Base-by-base conservation (phyloP, 192 early-diverging fungal species). In the Rhizoclosmatium globosum region DNA sequence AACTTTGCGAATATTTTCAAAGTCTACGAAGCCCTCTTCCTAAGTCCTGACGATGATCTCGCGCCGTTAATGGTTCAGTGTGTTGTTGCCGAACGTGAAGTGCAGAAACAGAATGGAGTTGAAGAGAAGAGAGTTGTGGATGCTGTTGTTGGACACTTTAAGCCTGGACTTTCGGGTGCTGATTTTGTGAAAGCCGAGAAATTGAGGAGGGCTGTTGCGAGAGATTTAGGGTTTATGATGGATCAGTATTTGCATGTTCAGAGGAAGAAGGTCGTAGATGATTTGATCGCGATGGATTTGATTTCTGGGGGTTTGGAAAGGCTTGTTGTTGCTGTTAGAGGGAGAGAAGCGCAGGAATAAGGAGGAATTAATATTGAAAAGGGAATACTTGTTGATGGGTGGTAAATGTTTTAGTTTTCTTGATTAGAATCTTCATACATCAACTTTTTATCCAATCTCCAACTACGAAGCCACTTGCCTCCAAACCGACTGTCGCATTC, bases 1-100 rank as follows among this genome's bases (percentile, higher is more conserved):
- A 79, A 71, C 43, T 79, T 80, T 42, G 61, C 61, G 39, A 53
- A 53, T 39, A 72, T 80, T 53, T 80, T 60, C 58, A 9, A 38
- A 61, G 45, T 44, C 6, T 73, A 79, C 46, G 11, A 71, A 13
- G 6, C 23, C 31, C 3, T 58, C 0, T 21, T 62, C 11, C 43
- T 23, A 31, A 61, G 21, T 39, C 21, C 17, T 3, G 77, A 57
- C 11, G 77, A 79, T 39, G 77, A 79, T n/a, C 45, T 79, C 17
- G 58, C 77, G 3, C 77, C 77, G 2, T 2, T 80, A 19, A 43
- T 75, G 65, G 13, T 64, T 53, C 59, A 56, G 64, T 75, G 71
- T 61, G 19, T 70, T 2, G 47, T 76, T 0, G 23, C 64, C 39
- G 71, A 75, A 3, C 38, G 23, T 2, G 71, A 80, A 76, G 62